Evolutionary conservation across 1,284 basidiomycete genomes (phyloP).

Genomic region (Earliella scabrosa): DNA sequence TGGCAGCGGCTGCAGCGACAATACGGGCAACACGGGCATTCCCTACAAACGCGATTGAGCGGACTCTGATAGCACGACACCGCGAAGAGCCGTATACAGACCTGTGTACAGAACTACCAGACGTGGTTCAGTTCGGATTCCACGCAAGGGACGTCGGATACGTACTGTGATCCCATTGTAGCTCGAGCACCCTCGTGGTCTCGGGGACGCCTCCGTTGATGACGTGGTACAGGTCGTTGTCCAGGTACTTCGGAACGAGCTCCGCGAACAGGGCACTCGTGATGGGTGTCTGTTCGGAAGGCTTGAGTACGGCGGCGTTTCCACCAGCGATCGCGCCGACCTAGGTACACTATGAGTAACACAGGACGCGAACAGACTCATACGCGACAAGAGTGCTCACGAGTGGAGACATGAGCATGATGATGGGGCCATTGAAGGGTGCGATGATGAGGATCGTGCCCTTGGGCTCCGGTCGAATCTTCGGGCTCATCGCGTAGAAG

Average conservation of each 20-base stretch:
- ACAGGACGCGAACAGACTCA: not conserved
- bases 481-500: conserved; percentile 58
- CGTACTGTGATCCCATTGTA: conserved; percentile 69
- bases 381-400: conserved; percentile 39
- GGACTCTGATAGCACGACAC: no score
- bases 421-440: conserved; percentile 57
- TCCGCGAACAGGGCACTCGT: conserved; percentile 71
- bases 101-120: conserved; percentile 69
- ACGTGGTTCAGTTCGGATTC: not conserved
- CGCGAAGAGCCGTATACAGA: conserved; percentile 64
- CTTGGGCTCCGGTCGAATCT: conserved; percentile 75
- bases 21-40: conserved; percentile 79
- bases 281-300: conserved; percentile 76
- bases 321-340: conserved; percentile 84
- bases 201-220: conserved; percentile 80
- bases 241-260: conserved; percentile 82
- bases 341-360: conserved; percentile 37
- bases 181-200: conserved; percentile 61
- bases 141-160: conserved; percentile 10
- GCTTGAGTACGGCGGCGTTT: conserved; percentile 76
- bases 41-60: conserved; percentile 44
- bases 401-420: conserved; percentile 53
- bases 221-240: conserved; percentile 70
- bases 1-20: conserved; percentile 82
- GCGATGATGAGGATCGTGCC: conserved; percentile 69